Conservation (phyloP, 345 rosid species). For the Raphanus raphanistrum region DNA sequence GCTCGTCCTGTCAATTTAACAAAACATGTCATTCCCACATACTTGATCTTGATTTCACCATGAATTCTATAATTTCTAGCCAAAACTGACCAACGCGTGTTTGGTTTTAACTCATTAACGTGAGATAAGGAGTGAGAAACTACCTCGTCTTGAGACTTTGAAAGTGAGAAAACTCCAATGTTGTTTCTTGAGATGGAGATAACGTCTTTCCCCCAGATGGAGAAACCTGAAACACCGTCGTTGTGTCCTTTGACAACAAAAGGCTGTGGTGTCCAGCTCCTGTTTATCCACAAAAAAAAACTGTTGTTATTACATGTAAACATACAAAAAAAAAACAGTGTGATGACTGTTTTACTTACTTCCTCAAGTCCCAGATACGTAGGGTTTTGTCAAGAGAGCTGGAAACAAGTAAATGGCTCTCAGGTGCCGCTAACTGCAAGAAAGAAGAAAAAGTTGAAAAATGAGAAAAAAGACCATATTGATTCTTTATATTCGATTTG, state of each 20-base stretch:
- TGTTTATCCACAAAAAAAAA: constrained; percentile 32
- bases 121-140: constrained; percentile 14
- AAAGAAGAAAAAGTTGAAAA: not conserved
- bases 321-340: not conserved
- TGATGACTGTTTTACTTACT: constrained; percentile 41
- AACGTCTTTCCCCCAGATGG: constrained; percentile 81
- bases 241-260: constrained; percentile 62
- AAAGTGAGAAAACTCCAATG: constrained; percentile 75
- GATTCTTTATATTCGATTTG: not conserved
- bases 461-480: not conserved
- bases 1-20: constrained; percentile 55
- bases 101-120: not conserved
- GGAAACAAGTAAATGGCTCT: constrained; percentile 82
- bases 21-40: constrained; percentile 12
- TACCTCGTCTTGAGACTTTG: constrained; percentile 66
- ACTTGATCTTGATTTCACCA: constrained; percentile 1
- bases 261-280: constrained; percentile 63
- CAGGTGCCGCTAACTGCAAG: constrained; percentile 77
- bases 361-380: constrained; percentile 86
- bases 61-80: not conserved
- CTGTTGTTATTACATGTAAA: not conserved
- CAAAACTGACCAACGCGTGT: not conserved
- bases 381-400: constrained; percentile 84
- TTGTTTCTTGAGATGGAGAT: constrained; percentile 83
- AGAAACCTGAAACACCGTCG: constrained; percentile 80